These are phyloP conservation scores for Lecanicillium sp. DNA, from an alignment of 2,329 filamentous ascomycete species.

Conservation along the genomic window DNA sequence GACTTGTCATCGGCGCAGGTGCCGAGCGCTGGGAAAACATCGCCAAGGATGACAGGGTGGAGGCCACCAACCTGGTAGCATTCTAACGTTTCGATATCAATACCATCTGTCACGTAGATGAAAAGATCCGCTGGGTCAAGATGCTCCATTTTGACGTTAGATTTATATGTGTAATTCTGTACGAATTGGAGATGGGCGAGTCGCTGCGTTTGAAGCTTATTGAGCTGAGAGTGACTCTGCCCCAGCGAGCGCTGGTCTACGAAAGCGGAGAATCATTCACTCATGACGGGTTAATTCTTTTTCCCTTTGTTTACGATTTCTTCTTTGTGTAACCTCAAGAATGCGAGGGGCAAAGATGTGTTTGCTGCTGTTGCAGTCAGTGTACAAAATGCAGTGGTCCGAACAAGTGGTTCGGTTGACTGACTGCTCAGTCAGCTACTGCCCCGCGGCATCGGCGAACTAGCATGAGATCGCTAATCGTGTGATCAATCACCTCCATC, in stretches of 20 bases:
- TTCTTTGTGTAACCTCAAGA: no score
- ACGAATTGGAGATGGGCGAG: no score
- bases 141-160: no score
- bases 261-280: no score
- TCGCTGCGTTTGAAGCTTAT: no score
- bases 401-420: neutral
- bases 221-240: no score
- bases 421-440: constrained; percentile 9
- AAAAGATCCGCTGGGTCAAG: no score
- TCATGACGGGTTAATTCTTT: no score
- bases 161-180: no score
- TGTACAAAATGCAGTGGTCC: neutral
- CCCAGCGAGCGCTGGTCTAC: no score
- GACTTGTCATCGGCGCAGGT: constrained; percentile 7
- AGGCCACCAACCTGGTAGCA: neutral
- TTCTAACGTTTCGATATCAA: neutral
- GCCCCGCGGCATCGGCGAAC: constrained; percentile 12
- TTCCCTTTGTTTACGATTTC: no score
- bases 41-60: constrained; percentile 12
- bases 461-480: constrained; percentile 6
- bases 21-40: constrained; percentile 5
- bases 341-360: no score
- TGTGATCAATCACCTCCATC: neutral
- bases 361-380: neutral
- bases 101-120: neutral